A percentile compares a stretch with the other conserved stretches of the same genome.
Evolutionary conservation across 2,329 filamentous ascomycete genomes (phyloP).

Genomic region (Fusarium sp.): DNA sequence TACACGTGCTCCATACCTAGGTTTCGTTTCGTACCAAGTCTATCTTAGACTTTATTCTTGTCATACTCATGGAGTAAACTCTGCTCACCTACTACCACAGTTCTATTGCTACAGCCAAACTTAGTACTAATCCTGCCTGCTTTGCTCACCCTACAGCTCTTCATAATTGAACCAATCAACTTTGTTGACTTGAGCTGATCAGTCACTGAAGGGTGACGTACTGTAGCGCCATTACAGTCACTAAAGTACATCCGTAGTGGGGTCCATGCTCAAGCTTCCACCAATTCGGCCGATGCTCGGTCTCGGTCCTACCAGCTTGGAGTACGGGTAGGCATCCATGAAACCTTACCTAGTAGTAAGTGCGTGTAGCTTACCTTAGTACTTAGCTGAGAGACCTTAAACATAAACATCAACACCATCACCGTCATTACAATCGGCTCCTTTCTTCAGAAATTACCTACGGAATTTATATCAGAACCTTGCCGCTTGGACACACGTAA

Average conservation of each 20-base stretch:
- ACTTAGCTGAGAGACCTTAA: not conserved
- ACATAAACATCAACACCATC: slow-evolving; percentile 21
- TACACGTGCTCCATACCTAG: not conserved
- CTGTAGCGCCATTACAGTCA: slow-evolving; percentile 8
- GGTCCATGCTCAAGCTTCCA: not conserved
- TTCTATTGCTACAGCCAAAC: not conserved
- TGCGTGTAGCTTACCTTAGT: not conserved
- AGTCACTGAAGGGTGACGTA: slow-evolving; percentile 1
- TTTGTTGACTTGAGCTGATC: not conserved
- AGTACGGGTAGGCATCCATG: slow-evolving; percentile 7
- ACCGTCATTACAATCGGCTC: slow-evolving; percentile 1
- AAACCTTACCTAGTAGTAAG: not conserved
- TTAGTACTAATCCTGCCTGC: not conserved
- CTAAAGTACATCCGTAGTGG: not conserved
- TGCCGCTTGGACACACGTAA: not conserved
- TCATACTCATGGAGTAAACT: not conserved
- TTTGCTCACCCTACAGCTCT: slow-evolving; percentile 1
- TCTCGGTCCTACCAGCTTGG: not conserved
- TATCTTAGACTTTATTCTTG: not conserved
- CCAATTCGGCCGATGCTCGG: not conserved
- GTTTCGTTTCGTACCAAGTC: not conserved
- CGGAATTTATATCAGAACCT: slow-evolving; percentile 6
- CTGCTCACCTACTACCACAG: slow-evolving; percentile 4
- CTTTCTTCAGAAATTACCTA: not conserved
- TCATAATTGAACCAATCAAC: not conserved